These are phyloP conservation scores for Penicillium parvum DNA, from an alignment of 495 filamentous ascomycete genomes.

Conservation along the genomic window DNA sequence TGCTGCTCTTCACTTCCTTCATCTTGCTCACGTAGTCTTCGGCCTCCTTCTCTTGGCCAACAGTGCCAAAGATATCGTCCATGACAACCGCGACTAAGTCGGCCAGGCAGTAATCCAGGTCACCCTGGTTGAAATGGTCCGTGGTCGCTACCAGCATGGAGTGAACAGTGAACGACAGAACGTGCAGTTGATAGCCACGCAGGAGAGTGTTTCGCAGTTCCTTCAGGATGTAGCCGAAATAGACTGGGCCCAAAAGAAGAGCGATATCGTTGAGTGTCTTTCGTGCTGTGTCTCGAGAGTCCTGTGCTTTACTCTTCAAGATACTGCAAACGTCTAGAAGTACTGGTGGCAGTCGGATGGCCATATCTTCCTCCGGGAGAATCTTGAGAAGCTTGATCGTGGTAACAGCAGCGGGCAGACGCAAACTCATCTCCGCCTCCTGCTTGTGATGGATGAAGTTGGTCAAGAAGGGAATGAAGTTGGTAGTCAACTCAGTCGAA, in stretches of 20 bases:
- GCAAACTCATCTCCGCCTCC: constrained; percentile 84
- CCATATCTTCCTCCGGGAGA: constrained; percentile 66
- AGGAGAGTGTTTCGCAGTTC: constrained; percentile 78
- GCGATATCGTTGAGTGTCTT: constrained; percentile 83
- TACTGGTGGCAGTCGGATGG: constrained; percentile 70
- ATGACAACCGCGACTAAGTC: constrained; percentile 80
- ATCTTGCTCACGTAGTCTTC: constrained; percentile 92
- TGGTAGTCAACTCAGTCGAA: constrained; percentile 64
- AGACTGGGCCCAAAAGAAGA: constrained; percentile 69
- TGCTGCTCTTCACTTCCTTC: constrained; percentile 96
- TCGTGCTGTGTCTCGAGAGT: constrained; percentile 83
- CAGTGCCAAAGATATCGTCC: constrained; percentile 95
- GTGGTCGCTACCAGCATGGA: constrained; percentile 76
- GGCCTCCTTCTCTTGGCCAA: constrained; percentile 95
- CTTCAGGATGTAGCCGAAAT: constrained; percentile 89
- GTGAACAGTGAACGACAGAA: constrained; percentile 92
- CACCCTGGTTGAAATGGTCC: constrained; percentile 72
- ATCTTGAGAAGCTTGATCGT: constrained; percentile 79
- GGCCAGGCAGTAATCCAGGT: constrained; percentile 80
- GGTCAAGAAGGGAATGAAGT: constrained; percentile 69
- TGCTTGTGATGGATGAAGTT: constrained; percentile 90
- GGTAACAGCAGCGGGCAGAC: constrained; percentile 82
- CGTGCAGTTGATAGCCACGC: constrained; percentile 88
- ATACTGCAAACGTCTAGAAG: constrained; percentile 91
- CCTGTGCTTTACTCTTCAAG: constrained; percentile 80